Base-by-base conservation (phyloP, 108 stramenopile genomes). In the Nannochloropsis oceanica region DNA sequence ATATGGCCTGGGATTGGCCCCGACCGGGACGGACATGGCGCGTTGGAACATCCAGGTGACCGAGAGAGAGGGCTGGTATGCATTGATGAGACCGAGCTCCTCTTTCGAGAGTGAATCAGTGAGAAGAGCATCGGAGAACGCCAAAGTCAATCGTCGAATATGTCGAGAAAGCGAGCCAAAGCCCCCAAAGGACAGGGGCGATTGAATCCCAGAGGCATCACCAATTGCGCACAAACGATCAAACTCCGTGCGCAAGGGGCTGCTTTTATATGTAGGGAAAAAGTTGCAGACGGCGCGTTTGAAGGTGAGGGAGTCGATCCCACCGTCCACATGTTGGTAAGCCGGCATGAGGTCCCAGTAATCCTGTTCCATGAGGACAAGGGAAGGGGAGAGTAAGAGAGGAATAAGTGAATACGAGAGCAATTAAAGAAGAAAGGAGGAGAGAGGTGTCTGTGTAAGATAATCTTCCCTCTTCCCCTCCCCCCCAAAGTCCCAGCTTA, bases 41-140 rank as follows among this genome's bases (percentile, higher is more conserved):
- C 94, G 94, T 87, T 96, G 95, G 85, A 96, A 95, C 97, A 98
- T 98, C 97, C 97, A 98, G 26, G 96, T 93, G 0, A 94, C 96
- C 82, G 92, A 92, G 27, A 97, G 89, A 82, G 96, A 95, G 13
- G 97, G 97, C 44, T 91, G 93, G 91, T 98, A 98, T 0, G 94
- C 92, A 88, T 98, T 98, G 82, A 98, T 95, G 83, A 90, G 85
- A 24, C 86, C 93, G 43, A 98, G 90, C 84, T 95, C 94, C 86
- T 94, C 90, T 83, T 94, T 94, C 88, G 92, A 89, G 25, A 97
- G 91, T 27, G 90, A 90, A 86, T 96, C 94, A 20, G 89, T 84
- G 80, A 93, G 91, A 0, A 98, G 87, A 18, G 96, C 96, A 85
- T 98, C 97, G 12, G 85, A 83, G 27, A 96, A 84, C 20, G 94